Conservation (phyloP, 495 filamentous ascomycete species). For the Talaromyces trachyspermus region DNA sequence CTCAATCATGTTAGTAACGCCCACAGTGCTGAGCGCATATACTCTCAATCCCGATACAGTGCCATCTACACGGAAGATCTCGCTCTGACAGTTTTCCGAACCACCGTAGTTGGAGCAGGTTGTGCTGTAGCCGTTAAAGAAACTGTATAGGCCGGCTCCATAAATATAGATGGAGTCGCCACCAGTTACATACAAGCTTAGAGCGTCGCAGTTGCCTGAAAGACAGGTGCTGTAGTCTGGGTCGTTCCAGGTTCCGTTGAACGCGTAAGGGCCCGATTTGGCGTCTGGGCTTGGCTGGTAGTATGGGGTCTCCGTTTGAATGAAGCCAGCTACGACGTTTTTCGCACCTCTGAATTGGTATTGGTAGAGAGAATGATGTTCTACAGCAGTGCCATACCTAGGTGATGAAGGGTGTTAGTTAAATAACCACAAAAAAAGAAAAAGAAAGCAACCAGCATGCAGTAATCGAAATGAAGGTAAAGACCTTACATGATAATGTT, state of each 20-base stretch:
- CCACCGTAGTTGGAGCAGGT: conserved; percentile 39
- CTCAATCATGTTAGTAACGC: conserved; percentile 36
- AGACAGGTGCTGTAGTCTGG: conserved; percentile 50
- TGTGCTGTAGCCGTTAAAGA: conserved; percentile 57
- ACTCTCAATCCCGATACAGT: conserved; percentile 25
- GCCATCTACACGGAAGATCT: conserved; percentile 52
- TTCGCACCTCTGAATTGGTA: conserved; percentile 67
- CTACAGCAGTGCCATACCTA: conserved; percentile 61
- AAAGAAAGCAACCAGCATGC: not conserved
- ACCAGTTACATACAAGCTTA: conserved; percentile 58
- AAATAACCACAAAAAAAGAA: no score
- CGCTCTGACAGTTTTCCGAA: conserved; percentile 50
- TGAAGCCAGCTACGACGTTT: conserved; percentile 65
- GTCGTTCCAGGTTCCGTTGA: conserved; percentile 41
- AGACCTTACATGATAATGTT: conserved; percentile 54
- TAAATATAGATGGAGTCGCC: conserved; percentile 54
- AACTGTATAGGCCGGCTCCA: conserved; percentile 67
- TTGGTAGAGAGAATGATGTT: conserved; percentile 75
- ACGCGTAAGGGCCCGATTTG: conserved; percentile 46
- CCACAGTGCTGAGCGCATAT: conserved; percentile 46
- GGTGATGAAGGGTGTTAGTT: not conserved
- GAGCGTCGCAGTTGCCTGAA: conserved; percentile 50
- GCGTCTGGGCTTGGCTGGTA: conserved; percentile 62
- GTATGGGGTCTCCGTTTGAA: conserved; percentile 78
- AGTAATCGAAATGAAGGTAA: not conserved